Evolutionary conservation across 106 monocot genomes (phyloP).

Genomic region (Acorus gramineus): DNA sequence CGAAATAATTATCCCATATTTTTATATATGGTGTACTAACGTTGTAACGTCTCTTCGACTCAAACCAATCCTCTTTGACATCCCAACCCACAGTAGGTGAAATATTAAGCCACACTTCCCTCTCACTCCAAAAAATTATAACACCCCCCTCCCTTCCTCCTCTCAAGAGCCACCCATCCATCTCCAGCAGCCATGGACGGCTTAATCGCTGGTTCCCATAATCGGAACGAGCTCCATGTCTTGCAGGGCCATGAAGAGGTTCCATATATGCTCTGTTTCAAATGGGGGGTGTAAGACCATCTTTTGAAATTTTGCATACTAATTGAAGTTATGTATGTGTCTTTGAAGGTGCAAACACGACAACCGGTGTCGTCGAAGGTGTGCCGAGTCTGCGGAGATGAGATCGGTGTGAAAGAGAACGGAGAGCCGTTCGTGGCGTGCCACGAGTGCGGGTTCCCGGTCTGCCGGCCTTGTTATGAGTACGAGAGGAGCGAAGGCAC

Average conservation of each 20-base stretch:
- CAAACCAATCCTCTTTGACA: too few relatives aligned
- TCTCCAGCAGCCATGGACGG: slow-evolving; percentile 35
- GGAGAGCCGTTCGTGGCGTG: slow-evolving; percentile 56
- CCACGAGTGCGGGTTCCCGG: slow-evolving; percentile 55
- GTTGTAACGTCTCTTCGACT: too few relatives aligned
- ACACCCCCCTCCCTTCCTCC: not conserved
- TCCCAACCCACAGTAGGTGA: too few relatives aligned
- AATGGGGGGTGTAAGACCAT: not conserved
- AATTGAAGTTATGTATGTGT: not conserved
- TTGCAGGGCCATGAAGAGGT: slow-evolving; percentile 45
- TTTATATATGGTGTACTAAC: too few relatives aligned
- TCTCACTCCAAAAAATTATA: too few relatives aligned
- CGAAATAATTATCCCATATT: too few relatives aligned
- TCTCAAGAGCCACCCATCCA: not conserved
- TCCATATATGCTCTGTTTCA: not conserved
- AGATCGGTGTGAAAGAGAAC: slow-evolving; percentile 34
- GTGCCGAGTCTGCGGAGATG: slow-evolving; percentile 51
- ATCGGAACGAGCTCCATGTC: slow-evolving; percentile 40
- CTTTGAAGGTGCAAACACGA: slow-evolving; percentile 1
- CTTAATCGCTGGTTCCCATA: slow-evolving; percentile 43
- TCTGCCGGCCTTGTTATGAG: slow-evolving; percentile 57
- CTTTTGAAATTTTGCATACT: not conserved
- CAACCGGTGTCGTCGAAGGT: slow-evolving; percentile 14
- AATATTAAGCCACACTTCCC: too few relatives aligned
- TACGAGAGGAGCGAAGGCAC: slow-evolving; percentile 59